Base-by-base conservation (phyloP, 1,284 basidiomycete species). In the Trichosporon asahii region DNA sequence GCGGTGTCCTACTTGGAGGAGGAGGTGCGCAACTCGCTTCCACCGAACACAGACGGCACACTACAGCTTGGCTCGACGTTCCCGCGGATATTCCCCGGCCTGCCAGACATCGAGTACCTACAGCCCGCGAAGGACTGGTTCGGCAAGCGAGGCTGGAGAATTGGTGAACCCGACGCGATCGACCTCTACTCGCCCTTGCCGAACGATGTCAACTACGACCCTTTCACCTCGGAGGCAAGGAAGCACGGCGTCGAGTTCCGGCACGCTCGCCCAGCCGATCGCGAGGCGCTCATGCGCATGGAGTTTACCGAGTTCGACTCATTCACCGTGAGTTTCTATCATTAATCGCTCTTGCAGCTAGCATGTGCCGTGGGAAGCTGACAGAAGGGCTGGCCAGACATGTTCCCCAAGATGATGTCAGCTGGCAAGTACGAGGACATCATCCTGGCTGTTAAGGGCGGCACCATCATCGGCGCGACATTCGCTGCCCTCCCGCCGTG, bases 351-450 rank as follows among this genome's bases (percentile, higher is more conserved):
- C n/a, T n/a, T n/a, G n/a, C n/a, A n/a, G n/a, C n/a, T n/a, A n/a
- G n/a, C n/a, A n/a, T n/a, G n/a, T n/a, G n/a, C n/a, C n/a, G n/a
- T n/a, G n/a, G n/a, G n/a, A n/a, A 29, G 57, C 68, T 70, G 14
- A 72, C 53, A 7, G 9, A 61, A 76, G 75, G 76, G 76, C 3
- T 77, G 76, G 76, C 76, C 76, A 2, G 76, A 76, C 67, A 60
- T 72, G 69, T 76, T 73, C 44, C 72, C 68, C 12, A 29, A 25
- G 18, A 65, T 76, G 61, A 29, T 75, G 35, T 64, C 68, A 0
- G 69, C 70, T 0, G 73, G 73, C 3, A 55, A 66, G 12, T 18
- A 55, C 14, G 66, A 66, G 40, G 75, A 77, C 53, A 71, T 77
- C 55, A 65, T 66, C 12, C 70, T 74, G 23, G 72, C 69, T 2